Conservation (phyloP, 1,284 basidiomycete genomes). For the Sanghuangporus weigelae region DNA sequence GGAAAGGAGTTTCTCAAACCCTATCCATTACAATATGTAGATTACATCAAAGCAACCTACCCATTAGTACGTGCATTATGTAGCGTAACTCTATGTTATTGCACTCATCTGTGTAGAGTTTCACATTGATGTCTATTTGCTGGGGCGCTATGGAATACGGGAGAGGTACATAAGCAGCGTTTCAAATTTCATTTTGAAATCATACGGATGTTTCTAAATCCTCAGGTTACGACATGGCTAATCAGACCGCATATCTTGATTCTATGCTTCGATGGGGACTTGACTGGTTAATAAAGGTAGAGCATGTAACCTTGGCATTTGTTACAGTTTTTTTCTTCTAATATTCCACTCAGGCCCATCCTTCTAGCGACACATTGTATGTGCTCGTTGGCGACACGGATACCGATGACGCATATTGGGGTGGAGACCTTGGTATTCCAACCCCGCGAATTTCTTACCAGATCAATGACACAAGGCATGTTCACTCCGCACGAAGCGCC, state of each 20-base stretch:
- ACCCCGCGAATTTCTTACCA: slow-evolving; percentile 68
- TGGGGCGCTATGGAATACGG: slow-evolving; percentile 88
- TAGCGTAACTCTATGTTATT: not conserved
- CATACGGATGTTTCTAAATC: not conserved
- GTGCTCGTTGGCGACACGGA: slow-evolving; percentile 70
- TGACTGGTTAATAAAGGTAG: slow-evolving; percentile 85
- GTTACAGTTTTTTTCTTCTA: not conserved
- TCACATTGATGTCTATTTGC: slow-evolving; percentile 76
- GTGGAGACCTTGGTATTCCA: slow-evolving; percentile 80
- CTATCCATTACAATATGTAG: slow-evolving; percentile 30
- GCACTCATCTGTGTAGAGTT: slow-evolving; percentile 27
- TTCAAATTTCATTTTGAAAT: not conserved
- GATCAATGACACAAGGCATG: slow-evolving; percentile 58
- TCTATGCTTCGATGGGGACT: slow-evolving; percentile 84
- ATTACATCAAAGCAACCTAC: slow-evolving; percentile 85
- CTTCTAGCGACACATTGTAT: slow-evolving; percentile 66
- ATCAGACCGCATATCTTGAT: slow-evolving; percentile 87
- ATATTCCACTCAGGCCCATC: slow-evolving; percentile 61
- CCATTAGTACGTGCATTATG: slow-evolving; percentile 49
- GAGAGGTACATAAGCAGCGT: slow-evolving; percentile 40
- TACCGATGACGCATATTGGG: slow-evolving; percentile 81
- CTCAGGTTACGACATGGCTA: slow-evolving; percentile 72
- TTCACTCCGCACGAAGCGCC: not conserved
- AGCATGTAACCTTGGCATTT: not conserved
- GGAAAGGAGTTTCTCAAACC: not conserved